These are phyloP conservation scores for Litsea cubeba DNA, from an alignment of 164 flowering plant species.

Conservation along the genomic window DNA sequence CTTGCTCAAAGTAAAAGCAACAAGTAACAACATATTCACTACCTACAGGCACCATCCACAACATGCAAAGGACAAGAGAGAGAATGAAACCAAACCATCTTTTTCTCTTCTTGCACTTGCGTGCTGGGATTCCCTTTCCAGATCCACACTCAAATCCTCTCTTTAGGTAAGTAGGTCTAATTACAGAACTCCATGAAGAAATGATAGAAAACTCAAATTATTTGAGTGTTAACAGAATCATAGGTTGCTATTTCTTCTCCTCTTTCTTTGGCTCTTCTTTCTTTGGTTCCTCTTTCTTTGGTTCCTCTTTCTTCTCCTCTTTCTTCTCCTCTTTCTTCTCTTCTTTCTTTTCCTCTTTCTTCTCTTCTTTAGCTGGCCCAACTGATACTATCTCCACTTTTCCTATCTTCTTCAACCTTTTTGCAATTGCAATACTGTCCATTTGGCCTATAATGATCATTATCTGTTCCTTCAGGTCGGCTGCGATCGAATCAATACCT, in stretches of 20 bases:
- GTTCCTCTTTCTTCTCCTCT: conserved; percentile 20
- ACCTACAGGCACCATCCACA: too few species aligned
- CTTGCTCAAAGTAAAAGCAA: too few species aligned
- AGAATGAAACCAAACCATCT: too few species aligned
- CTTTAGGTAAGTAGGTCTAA: too few species aligned
- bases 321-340: conserved; percentile 28
- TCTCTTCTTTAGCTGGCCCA: conserved; percentile 91
- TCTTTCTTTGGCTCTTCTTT: not conserved
- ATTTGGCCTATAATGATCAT: conserved; percentile 70
- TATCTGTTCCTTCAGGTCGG: conserved; percentile 79
- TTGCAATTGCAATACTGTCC: conserved; percentile 76
- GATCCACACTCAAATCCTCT: too few species aligned
- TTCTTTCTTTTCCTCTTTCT: conserved; percentile 33
- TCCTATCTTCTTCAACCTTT: conserved; percentile 73
- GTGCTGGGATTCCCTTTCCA: too few species aligned
- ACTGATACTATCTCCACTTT: conserved; percentile 73
- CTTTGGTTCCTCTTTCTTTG: not conserved
- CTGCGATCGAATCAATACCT: conserved; percentile 96
- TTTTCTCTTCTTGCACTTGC: too few species aligned
- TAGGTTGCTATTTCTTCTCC: not conserved
- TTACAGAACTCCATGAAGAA: too few species aligned
- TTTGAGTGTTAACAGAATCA: not conserved
- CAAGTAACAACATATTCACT: too few species aligned
- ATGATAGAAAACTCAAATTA: not conserved
- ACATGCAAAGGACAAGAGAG: too few species aligned